These are phyloP conservation scores for Pleurotus giganteus DNA, from an alignment of 768 basidiomycete species.

Conservation along the genomic window DNA sequence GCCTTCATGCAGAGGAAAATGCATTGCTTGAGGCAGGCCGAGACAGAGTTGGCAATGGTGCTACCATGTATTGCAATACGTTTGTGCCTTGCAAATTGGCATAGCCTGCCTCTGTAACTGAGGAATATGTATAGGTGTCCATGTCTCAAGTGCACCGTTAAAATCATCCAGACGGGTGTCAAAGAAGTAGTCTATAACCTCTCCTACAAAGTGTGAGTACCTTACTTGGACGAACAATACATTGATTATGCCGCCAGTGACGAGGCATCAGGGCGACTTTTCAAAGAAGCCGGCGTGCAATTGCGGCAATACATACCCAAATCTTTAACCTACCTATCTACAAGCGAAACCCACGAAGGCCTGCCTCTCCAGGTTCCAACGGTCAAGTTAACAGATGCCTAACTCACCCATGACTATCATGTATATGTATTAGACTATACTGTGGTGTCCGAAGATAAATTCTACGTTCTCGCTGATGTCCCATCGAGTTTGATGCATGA, in stretches of 20 bases:
- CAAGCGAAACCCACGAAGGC: conserved; percentile 21
- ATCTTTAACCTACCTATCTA: conserved; percentile 23
- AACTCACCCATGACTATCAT: background rate
- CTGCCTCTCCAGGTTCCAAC: conserved; percentile 15
- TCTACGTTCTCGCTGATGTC: conserved; percentile 48
- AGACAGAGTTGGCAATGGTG: conserved; percentile 78
- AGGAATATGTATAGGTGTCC: conserved; percentile 1
- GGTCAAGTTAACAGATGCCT: conserved; percentile 11
- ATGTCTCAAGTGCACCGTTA: background rate
- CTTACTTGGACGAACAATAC: background rate
- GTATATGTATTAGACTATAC: background rate
- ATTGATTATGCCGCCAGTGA: conserved; percentile 49
- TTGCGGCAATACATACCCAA: conserved; percentile 69
- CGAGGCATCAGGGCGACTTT: conserved; percentile 74
- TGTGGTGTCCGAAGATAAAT: conserved; percentile 26
- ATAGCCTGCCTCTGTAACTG: background rate
- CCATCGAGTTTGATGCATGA: conserved; percentile 60
- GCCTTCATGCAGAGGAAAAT: conserved; percentile 98
- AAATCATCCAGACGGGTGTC: conserved; percentile 64
- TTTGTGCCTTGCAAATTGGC: conserved; percentile 35
- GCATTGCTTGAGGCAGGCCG: conserved; percentile 92
- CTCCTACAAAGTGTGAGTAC: conserved; percentile 86
- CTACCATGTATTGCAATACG: conserved; percentile 99
- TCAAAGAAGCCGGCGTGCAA: conserved; percentile 80
- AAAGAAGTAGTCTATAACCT: conserved; percentile 92